These are phyloP conservation scores for Cordyceps militaris DNA, from an alignment of 2,329 filamentous ascomycete species.

Conservation along the genomic window DNA sequence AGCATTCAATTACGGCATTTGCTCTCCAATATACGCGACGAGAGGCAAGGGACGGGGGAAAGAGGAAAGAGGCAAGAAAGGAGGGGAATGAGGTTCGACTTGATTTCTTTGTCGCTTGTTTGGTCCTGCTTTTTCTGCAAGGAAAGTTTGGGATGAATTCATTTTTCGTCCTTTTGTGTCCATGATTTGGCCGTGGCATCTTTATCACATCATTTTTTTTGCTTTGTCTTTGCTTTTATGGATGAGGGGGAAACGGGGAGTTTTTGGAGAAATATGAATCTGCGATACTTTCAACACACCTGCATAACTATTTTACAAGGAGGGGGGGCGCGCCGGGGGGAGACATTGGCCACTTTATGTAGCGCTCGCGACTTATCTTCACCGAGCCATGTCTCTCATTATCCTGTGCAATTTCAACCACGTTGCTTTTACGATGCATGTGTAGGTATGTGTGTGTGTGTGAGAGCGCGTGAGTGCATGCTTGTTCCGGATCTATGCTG, in stretches of 20 bases:
- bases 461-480: not conserved
- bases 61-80: not conserved
- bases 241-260: not conserved
- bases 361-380: not conserved
- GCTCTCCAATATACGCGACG: not conserved
- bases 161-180: not conserved
- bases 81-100: not conserved
- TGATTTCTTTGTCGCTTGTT: not conserved
- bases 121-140: not conserved
- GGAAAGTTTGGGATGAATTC: not conserved
- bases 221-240: not conserved
- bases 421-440: not conserved
- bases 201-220: not conserved
- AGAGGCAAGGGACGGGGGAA: not conserved
- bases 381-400: not conserved
- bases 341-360: not conserved
- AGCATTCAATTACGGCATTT: not conserved
- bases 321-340: not conserved
- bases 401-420: not conserved
- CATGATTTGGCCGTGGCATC: no score
- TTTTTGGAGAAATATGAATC: conserved; percentile 2
- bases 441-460: not conserved
- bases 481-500: not conserved
- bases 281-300: conserved; percentile 4
- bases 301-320: conserved; percentile 1